Evolutionary conservation across 768 basidiomycete genomes (phyloP), one percentile per base, ranked within the genome.

Genomic region (Lactifluus rugatus): DNA sequence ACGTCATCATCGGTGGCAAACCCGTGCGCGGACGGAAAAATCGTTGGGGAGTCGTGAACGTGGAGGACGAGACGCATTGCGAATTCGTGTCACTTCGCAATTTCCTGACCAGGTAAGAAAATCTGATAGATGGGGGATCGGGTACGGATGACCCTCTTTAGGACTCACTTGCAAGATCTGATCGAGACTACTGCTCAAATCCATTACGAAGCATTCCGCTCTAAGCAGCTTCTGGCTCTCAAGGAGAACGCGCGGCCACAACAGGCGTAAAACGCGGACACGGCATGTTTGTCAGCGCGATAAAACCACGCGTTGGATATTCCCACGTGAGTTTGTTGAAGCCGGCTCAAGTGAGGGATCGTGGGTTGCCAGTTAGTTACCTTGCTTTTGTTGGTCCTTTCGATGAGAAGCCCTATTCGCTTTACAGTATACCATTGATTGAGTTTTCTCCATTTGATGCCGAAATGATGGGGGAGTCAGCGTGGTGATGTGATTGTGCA

Each of bases 201-300:
- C 71, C 95, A 99, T 75, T 99, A 98, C 71, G 95, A 99, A 77
- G 93, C 94, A 9, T 99, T 99, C 92, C 85, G 95, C 64, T 95
- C 93, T 66, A 97, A 97, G 77, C 95, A 99, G 76, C 74, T 98
- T 65, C 79, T 97, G 48, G 95, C 95, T 14, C 82, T 98, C 67
- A 98, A 98, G 79, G 95, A 98, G 74, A 64, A 64, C 39, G 63
- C 63, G 2, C 63, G 63, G 14, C 63, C 63, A 26, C 63, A 64
- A 41, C 63, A 64, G 52, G 58, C 62, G 39, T 61, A 32, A 52
- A 23, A 9, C 5, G 21, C 11, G 6, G n/a, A 32, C 5, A 21
- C 36, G 46, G 47, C 39, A 36, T 47, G 17, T 46, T 42, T 37
- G 34, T 46, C 50, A 21, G 41, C 32, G 23, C 17, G 42, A 39